These are phyloP conservation scores for Cerrena zonata DNA, from an alignment of 1,284 basidiomycete genomes.

Conservation along the genomic window DNA sequence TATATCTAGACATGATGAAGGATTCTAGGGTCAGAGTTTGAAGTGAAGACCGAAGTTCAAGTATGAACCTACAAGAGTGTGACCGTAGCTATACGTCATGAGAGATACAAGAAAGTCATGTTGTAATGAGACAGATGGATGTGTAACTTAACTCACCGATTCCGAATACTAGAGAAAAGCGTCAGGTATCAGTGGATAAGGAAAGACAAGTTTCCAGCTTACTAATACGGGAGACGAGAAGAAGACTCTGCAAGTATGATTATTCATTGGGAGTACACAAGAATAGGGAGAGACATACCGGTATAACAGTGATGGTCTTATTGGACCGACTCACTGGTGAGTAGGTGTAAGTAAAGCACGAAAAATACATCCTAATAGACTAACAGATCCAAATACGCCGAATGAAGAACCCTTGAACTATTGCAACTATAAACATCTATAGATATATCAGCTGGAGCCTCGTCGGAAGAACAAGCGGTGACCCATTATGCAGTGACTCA, in stretches of 20 bases:
- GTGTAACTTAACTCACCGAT: too few relatives aligned
- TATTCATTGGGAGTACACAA: not conserved
- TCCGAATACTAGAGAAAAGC: not conserved
- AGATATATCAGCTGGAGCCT: not conserved
- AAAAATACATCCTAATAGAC: too few relatives aligned
- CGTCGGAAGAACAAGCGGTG: too few relatives aligned
- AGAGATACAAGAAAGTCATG: too few relatives aligned
- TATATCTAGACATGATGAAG: not conserved
- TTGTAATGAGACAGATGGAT: too few relatives aligned
- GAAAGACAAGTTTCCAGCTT: not conserved
- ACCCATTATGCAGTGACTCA: too few relatives aligned
- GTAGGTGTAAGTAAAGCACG: too few relatives aligned
- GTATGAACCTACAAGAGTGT: not conserved
- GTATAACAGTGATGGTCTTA: not conserved
- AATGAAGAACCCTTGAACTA: not conserved
- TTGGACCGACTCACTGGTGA: not conserved
- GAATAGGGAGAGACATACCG: not conserved
- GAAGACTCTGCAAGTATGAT: not conserved
- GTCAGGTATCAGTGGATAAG: not conserved
- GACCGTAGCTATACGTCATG: not conserved
- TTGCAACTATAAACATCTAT: not conserved
- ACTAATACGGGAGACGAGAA: not conserved
- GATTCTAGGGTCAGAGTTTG: too few relatives aligned
- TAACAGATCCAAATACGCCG: conserved; percentile 3
- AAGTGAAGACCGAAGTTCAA: too few relatives aligned